phyloP scores from a whole-genome alignment of 2,329 filamentous ascomycete species.

The Aspergillus proliferans region DNA sequence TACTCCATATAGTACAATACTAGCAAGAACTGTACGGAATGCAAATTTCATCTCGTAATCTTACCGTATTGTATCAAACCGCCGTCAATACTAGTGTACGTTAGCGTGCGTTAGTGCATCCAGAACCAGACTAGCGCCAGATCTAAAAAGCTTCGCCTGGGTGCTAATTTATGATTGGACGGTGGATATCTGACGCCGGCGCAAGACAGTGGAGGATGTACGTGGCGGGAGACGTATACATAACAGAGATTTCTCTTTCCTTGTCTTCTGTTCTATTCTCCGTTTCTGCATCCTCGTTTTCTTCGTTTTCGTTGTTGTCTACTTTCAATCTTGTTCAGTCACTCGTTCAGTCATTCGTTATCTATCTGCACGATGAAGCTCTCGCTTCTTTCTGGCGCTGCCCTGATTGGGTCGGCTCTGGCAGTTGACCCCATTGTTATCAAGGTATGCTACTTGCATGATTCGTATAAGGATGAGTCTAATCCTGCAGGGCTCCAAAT shows the following conservation, averaged over 20 bases:
- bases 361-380: not conserved
- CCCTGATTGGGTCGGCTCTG: not conserved
- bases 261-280: not conserved
- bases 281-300: not conserved
- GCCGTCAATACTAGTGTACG: not conserved
- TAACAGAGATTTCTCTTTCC: not conserved
- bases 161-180: not conserved
- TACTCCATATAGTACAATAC: too few species aligned
- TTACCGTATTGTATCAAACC: not conserved
- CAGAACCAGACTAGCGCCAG: not conserved
- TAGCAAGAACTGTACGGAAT: too few species aligned
- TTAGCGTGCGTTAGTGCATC: not conserved
- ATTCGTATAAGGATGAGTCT: not conserved
- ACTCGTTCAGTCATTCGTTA: not conserved
- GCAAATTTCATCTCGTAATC: too few species aligned
- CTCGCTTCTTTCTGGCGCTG: not conserved
- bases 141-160: not conserved
- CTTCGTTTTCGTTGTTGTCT: not conserved
- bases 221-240: not conserved
- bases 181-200: not conserved
- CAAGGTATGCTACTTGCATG: constrained; percentile 48
- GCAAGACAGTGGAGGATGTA: not conserved
- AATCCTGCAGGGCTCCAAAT: constrained; percentile 60
- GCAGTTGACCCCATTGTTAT: constrained; percentile 42
- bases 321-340: not conserved